Base-by-base conservation (phyloP, 2,329 filamentous ascomycete genomes). In the Fonsecaea monophora region DNA sequence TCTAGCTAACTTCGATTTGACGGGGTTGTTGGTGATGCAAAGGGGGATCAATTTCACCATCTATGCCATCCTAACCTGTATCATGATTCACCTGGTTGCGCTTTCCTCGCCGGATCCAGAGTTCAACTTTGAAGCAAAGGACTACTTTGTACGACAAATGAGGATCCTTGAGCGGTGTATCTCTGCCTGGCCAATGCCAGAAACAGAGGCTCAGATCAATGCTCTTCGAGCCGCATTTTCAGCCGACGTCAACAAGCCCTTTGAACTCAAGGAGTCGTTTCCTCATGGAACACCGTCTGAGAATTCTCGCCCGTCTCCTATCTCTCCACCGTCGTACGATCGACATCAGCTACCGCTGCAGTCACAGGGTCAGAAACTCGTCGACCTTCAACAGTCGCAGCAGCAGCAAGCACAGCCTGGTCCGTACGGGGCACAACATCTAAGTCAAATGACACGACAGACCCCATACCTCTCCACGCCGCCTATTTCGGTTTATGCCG, bases 61-160 rank as follows among this genome's bases (percentile, higher is more conserved):
- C n/a, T 98, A 98, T 75, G 89, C 90, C 64, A 88, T 97, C 32
- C 82, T 98, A 54, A 95, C 92, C 0, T 97, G 94, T 81, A 94
- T 94, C 30, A 94, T 97, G 79, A 85, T 98, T 62, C 94, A 98
- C 78, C 80, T 98, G 79, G 90, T 97, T 72, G 94, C 94, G 4
- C 90, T 97, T 68, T 96, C 94, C 13, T 97, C 93, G 18, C 94
- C 95, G 18, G 94, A 98, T 76, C 91, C 92, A 1, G 91, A 95
- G 45, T 86, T 97, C 65, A 94, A 95, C 75, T 83, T 85, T 0
- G 92, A 97, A 77, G 92, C 94, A 5, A 87, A 92, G 37, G 90
- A 94, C 68, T 98, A 91, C 76, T 98, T 98, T 75, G 91, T 92
- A 1, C 86, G 94, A 56, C 94, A 97, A 74, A 97, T 98, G 94